Evolutionary conservation across 2,329 filamentous ascomycete species (phyloP), one percentile per base, ranked within the genome.

Genomic region (Aphanoascus verrucosus): DNA sequence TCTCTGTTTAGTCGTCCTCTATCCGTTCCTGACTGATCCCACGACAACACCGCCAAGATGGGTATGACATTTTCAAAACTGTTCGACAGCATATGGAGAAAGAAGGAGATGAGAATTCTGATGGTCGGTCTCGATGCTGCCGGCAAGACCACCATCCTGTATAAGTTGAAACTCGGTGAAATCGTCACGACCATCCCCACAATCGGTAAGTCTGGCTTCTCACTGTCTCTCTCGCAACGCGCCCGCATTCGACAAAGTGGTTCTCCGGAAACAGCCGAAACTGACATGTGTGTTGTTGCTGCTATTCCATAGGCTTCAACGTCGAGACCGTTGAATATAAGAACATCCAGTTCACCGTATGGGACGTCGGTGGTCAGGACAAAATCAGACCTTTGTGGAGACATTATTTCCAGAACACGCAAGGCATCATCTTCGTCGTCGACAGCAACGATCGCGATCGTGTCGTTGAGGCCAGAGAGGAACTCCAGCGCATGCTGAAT

Each of bases 91-190:
- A 82, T 97, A 74, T 95, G 88, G 85, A 89, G 91, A 70, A 95
- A 95, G 86, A 97, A 97, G 85, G 93, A 98, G 84, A 98, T 98
- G 93, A 85, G 93, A 81, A 96, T 98, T 79, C 76, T 98, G 76
- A 98, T 98, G 93, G 90, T 98, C 67, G 93, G 93, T 82, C 84
- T 98, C 68, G 93, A 98, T 75, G 93, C 93, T 68, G 93, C 93
- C 74, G 93, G 93, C 86, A 98, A 98, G 83, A 98, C 93, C 69
- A 98, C 93, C 66, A 98, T 98, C 71, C 84, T 98, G 65, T 98
- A 98, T 81, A 98, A 98, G 83, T 84, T 98, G 74, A 98, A 98
- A 83, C 87, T 98, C 57, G 64, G 63, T 77, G 86, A 96, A 80
- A 93, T 94, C 72, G 93, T 97, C 73, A 97, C 93, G 70, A 98